A percentile compares a stretch with the other conserved stretches of the same genome.
phyloP scores from a whole-genome alignment of 1,284 basidiomycete genomes.

The Cryptococcus sp. region DNA sequence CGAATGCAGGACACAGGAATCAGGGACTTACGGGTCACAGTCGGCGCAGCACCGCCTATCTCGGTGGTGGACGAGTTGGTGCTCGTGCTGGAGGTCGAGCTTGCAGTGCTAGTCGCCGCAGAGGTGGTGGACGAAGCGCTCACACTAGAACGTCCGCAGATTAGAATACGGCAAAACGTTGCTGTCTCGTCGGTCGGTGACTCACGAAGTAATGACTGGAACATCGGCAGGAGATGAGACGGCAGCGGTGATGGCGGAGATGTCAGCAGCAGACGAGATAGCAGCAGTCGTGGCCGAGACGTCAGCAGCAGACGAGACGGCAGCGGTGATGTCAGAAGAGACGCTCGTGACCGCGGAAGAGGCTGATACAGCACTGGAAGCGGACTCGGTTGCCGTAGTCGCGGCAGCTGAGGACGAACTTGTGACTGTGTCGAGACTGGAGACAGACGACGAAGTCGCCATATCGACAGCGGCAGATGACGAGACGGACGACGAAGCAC shows the following conservation, averaged over 20 bases:
- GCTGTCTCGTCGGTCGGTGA: not conserved
- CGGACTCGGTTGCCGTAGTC: conserved; percentile 1
- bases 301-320: not conserved
- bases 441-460: no score
- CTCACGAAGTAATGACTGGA: conserved; percentile 1
- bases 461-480: no score
- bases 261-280: conserved; percentile 3
- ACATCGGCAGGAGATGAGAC: not conserved
- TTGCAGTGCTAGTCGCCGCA: conserved; percentile 1
- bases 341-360: not conserved
- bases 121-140: not conserved
- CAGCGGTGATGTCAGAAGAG: not conserved
- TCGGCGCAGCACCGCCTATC: conserved; percentile 10
- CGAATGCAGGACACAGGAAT: no score
- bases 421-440: no score
- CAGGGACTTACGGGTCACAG: conserved; percentile 7
- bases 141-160: not conserved
- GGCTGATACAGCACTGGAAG: not conserved
- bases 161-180: not conserved
- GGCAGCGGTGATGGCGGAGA: conserved; percentile 1
- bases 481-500: no score
- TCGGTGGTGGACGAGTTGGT: not conserved
- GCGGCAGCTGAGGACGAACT: conserved; percentile 1
- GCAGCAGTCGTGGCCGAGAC: conserved; percentile 4
- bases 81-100: not conserved